Evolutionary conservation across 2,329 filamentous ascomycete genomes (phyloP), one percentile per base, ranked within the genome.

Genomic region (Ophiocordyceps camponoti-leonardi): DNA sequence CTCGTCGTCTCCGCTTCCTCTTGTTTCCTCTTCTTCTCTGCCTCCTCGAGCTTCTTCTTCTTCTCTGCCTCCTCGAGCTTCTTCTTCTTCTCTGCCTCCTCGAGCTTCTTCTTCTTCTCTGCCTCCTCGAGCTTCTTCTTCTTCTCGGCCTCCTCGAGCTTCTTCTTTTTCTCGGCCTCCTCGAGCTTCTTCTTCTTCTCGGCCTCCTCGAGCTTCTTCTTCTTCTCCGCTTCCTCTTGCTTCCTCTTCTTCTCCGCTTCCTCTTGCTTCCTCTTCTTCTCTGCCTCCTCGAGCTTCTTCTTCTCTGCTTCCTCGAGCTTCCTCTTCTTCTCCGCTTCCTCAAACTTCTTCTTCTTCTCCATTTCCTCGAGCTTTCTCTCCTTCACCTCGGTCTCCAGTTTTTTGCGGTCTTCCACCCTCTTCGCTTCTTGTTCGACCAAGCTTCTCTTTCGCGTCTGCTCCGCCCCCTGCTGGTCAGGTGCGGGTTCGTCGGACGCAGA

Each of bases 31-130:
- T 39, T 56, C 52, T 26, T 58, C 53, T 62, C 65, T 52, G 60
- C 61, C 19, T 55, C 54, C 41, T 52, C 50, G 10, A 60, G 53
- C 4, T 58, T 58, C 45, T 49, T n/a, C n/a, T n/a, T 58, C 51
- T 56, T 51, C 54, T 62, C 46, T 54, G 60, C 51, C 23, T 48
- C 51, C 44, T 49, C 30, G 14, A 57, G 56, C 48, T 58, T 62
- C 46, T n/a, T 43, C 37, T 62, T 61, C 44, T 62, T 66, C 52
- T n/a, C n/a, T n/a, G 45, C 45, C 42, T 57, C 53, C 41, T 59
- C 57, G 31, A 55, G 61, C 50, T 65, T 64, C 57, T 18, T 64
- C 62, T 44, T 64, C 53, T 41, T 63, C 58, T 20, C 54, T 51
- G 39, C 58, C n/a, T n/a, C n/a, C n/a, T n/a, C n/a, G n/a, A n/a